Conservation (phyloP, 2,329 filamentous ascomycete genomes). For the Aspergillus eucalypticola region DNA sequence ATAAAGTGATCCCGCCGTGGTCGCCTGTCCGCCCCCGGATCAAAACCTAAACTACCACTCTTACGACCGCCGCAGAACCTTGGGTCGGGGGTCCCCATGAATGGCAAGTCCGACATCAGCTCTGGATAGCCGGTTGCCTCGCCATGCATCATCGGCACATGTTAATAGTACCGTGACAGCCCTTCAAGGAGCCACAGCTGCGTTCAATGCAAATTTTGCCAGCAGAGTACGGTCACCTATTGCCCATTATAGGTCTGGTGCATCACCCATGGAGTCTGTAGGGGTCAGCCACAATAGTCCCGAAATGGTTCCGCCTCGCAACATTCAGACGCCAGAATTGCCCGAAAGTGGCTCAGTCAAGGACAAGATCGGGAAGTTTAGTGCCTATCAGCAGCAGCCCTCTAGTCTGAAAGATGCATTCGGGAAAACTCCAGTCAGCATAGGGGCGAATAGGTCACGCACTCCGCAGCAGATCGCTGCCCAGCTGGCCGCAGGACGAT, state of each 20-base stretch:
- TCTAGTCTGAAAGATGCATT: slow-evolving; percentile 11
- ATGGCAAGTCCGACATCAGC: slow-evolving; percentile 32
- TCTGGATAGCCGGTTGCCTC: slow-evolving; percentile 31
- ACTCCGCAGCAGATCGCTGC: slow-evolving; percentile 37
- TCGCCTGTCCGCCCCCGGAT: neutral
- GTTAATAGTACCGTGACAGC: slow-evolving; percentile 25
- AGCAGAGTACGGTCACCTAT: slow-evolving; percentile 22
- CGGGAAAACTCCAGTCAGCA: slow-evolving; percentile 16
- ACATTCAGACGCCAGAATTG: slow-evolving; percentile 25
- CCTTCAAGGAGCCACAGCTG: slow-evolving; percentile 40
- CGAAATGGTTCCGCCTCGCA: slow-evolving; percentile 11
- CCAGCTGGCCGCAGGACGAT: slow-evolving; percentile 35
- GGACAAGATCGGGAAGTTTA: slow-evolving; percentile 41
- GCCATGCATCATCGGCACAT: slow-evolving; percentile 26
- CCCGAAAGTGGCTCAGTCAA: slow-evolving; percentile 39
- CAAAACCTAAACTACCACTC: neutral
- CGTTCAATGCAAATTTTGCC: slow-evolving; percentile 32
- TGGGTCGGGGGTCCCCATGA: slow-evolving; percentile 26
- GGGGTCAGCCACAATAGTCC: slow-evolving; percentile 21
- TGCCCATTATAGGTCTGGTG: slow-evolving; percentile 20
- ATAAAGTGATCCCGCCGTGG: neutral
- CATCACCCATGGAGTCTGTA: slow-evolving; percentile 18
- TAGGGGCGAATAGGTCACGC: slow-evolving; percentile 19
- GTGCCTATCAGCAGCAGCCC: slow-evolving; percentile 24
- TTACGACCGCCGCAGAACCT: slow-evolving; percentile 5